These are phyloP conservation scores for Penicillium bovifimosum DNA, from an alignment of 495 filamentous ascomycete species.

Conservation along the genomic window DNA sequence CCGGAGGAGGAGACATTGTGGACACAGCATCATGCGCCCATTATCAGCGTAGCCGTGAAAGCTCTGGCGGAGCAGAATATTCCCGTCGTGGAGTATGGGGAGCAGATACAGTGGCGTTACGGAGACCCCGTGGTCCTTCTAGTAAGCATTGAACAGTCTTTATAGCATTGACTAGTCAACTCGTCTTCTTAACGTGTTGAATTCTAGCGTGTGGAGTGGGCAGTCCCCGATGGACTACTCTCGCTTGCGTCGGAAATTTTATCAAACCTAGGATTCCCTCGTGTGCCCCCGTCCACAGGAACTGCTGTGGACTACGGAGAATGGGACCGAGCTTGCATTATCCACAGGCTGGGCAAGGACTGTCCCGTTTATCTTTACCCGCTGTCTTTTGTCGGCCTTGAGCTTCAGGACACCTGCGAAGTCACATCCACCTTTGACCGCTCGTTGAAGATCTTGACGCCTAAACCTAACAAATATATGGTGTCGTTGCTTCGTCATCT, in stretches of 20 bases:
- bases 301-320: not conserved
- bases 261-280: constrained; percentile 4
- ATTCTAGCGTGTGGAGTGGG: constrained; percentile 13
- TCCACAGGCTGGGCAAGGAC: not conserved
- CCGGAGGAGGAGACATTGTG: constrained; percentile 1
- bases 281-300: not conserved
- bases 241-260: constrained; percentile 6
- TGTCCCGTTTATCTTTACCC: constrained; percentile 14
- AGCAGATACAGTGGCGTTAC: constrained; percentile 12
- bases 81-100: constrained; percentile 16
- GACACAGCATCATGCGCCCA: not conserved
- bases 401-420: constrained; percentile 12
- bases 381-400: constrained; percentile 13
- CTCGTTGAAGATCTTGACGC: no score
- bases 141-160: constrained; percentile 5
- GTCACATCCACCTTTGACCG: constrained; percentile 15
- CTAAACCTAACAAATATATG: no score
- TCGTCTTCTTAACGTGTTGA: no score
- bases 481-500: no score
- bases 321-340: constrained; percentile 3
- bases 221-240: constrained; percentile 11
- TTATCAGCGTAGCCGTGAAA: constrained; percentile 6
- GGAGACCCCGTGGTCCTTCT: constrained; percentile 13
- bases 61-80: constrained; percentile 13
- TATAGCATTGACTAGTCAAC: not conserved